Percentiles rank a stretch among this genome's conserved stretches.
These are phyloP conservation scores for Phanerodontia chrysosporium DNA, from an alignment of 768 basidiomycete genomes.

Conservation along the genomic window DNA sequence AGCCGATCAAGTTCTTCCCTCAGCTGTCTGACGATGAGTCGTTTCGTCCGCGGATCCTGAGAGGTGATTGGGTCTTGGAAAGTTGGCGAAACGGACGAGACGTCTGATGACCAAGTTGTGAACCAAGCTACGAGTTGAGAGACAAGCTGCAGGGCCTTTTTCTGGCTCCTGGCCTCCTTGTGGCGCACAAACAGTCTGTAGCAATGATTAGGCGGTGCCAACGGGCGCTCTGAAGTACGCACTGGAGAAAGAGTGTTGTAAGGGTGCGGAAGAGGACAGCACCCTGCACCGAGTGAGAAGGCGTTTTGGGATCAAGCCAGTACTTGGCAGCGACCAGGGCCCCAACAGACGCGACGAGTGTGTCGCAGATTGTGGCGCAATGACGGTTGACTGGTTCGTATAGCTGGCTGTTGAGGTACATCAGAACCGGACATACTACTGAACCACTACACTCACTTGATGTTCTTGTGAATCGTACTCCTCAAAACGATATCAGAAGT, in stretches of 20 bases:
- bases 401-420: constrained; percentile 9
- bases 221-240: too few species aligned
- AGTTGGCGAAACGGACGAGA: constrained; percentile 31
- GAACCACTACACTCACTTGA: constrained; percentile 20
- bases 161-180: constrained; percentile 46
- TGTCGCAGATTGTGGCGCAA: constrained; percentile 18
- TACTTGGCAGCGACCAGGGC: constrained; percentile 18
- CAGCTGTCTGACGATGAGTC: constrained; percentile 33
- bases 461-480: constrained; percentile 26
- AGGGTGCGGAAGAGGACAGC: constrained; percentile 28
- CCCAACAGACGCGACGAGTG: constrained; percentile 17
- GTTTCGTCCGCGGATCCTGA: constrained; percentile 26
- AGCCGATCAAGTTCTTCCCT: constrained; percentile 30
- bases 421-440: not conserved
- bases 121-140: constrained; percentile 42
- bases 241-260: constrained; percentile 17
- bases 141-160: constrained; percentile 38
- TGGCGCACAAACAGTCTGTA: constrained; percentile 56
- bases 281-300: constrained; percentile 14
- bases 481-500: constrained; percentile 27
- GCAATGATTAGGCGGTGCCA: too few species aligned
- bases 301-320: constrained; percentile 20
- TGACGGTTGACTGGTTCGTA: constrained; percentile 23
- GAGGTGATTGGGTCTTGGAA: constrained; percentile 44
- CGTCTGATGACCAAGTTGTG: constrained; percentile 40